Base-by-base conservation (phyloP, 176 grass and related monocot genomes). In the Saccharum spontaneum region DNA sequence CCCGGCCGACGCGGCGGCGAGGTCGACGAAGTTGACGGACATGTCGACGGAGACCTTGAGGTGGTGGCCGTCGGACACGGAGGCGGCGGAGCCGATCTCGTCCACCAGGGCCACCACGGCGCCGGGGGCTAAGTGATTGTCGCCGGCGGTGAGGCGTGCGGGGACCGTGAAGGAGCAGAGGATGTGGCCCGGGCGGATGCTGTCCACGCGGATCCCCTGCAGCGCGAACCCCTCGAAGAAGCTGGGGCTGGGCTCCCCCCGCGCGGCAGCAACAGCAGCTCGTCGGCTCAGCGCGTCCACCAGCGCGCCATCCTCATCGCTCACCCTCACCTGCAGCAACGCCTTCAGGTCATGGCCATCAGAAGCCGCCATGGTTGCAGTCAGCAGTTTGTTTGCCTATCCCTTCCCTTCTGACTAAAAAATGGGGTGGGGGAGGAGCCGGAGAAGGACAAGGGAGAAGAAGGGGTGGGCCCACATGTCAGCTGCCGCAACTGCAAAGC, bases 121-220 rank as follows among this genome's bases (percentile, higher is more conserved):
- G 22, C 92, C 94, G 1, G 90, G 41, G 18, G 90, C 87, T 10
- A 97, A 52, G 49, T 78, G 78, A 0, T 6, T 2, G 72, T 38
- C 73, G 4, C 9, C 9, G 66, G 28, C 80, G 36, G 92, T 92
- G 88, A 97, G 94, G 28, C 86, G 75, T 0, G 90, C 70, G 1
- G 95, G 95, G 64, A 97, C 95, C 76, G 70, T 89, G 90, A 89
- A 97, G 92, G 95, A 83, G 88, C 95, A 97, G 92, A 71, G 70
- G 90, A 97, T 44, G 74, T 70, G 40, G 16, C 94, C 94, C 2
- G 92, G 90, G 6, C 6, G 87, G 83, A 97, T 86, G 83, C 26
- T 16, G 67, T 83, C 83, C 9, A 90, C 92, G 76, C 90, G 90
- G 92, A 92, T 87, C 55, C 94, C 94, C 22, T 86, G 88, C 40